Conservation (phyloP, 345 rosid genomes). For the Jatropha curcas region DNA sequence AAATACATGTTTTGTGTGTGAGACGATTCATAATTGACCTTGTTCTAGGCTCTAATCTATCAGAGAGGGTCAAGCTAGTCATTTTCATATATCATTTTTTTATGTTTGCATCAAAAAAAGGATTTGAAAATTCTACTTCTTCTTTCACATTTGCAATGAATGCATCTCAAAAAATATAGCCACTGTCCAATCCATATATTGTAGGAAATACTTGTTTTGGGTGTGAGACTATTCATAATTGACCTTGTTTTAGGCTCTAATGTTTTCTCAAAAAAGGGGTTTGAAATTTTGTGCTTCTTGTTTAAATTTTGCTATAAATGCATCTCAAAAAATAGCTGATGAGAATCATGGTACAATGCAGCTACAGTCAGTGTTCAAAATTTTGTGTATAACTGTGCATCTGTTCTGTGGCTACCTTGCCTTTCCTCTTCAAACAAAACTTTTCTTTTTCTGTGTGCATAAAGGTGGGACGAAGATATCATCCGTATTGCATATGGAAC, state of each 20-base stretch:
- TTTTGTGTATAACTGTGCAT: neutral
- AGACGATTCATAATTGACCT: neutral
- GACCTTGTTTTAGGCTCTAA: no score
- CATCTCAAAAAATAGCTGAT: neutral
- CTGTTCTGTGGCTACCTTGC: no score
- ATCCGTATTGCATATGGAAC: neutral
- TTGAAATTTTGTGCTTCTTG: neutral
- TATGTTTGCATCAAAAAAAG: neutral
- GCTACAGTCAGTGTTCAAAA: neutral
- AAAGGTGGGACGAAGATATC: neutral
- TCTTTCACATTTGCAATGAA: neutral
- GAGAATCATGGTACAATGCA: neutral
- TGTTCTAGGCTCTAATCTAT: neutral
- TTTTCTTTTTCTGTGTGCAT: neutral
- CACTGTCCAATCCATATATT: no score
- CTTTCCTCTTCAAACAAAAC: constrained; percentile 1
- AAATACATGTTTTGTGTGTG: neutral
- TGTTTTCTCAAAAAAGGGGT: neutral
- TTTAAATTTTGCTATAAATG: neutral
- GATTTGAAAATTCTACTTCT: neutral
- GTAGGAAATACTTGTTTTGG: no score
- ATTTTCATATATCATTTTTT: neutral
- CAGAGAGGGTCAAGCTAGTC: neutral
- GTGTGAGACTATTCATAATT: no score
- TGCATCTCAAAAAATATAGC: neutral